Base-by-base conservation (phyloP, 805 yeast species). In the Saccharomycopsis fibuligera region DNA sequence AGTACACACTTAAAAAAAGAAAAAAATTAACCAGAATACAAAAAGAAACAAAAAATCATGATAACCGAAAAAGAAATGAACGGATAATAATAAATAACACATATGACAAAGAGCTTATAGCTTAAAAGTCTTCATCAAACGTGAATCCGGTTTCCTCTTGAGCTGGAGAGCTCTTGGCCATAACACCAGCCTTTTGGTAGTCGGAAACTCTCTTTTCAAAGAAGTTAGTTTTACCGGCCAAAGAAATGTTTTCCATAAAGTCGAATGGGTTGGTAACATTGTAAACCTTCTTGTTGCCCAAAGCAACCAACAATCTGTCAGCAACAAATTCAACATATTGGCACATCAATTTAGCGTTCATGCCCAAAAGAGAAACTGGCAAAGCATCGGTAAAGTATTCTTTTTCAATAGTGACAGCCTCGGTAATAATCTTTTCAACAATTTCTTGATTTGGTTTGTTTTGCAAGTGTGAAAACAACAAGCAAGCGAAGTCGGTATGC, bases 151-250 rank as follows among this genome's bases (percentile, higher is more conserved):
- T 72, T 49, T 73, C 75, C 55, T 68, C 72, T 42, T 66, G 58
- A 54, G 73, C 65, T 54, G 66, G 62, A 54, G 73, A 65, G 48
- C 80, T 67, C 57, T 76, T 75, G 57, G 96, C 91, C 93, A 91
- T 91, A 62, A 91, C 99, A 75, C 99, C 98, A 51, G 99, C 98
- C 75, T 91, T 93, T 74, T 91, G 99, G 73, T 91, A 91, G 71
- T 91, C 99, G 51, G 96, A 86, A 50, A 91, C 99, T 73, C 99
- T 86, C 81, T 91, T 91, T 77, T 91, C 99, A 65, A 91, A 91
- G 81, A 91, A 91, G 76, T 93, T 91, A 61, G 99, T 91, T 80
- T 91, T 91, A 70, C 99, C 99, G 51, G 97, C 95, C 60, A 91
- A 79, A 6, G 98, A 91, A 62, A 91, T 91, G 75, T 93, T 91